Evolutionary conservation across 2,329 filamentous ascomycete genomes (phyloP).

Genomic region (Colletotrichum sidae): DNA sequence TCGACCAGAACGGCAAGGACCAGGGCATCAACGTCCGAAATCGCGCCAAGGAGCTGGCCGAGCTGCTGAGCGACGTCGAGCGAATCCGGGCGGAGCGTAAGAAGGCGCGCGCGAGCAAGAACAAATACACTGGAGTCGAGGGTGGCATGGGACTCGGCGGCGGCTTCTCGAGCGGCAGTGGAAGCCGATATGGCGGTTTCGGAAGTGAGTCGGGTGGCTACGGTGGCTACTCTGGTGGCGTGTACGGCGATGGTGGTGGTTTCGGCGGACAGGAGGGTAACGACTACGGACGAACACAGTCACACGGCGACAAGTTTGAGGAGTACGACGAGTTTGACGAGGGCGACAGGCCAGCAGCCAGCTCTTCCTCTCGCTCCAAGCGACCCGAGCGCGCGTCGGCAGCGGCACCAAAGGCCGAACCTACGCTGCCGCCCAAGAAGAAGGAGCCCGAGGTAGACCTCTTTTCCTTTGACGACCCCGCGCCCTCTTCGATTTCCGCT

Average conservation of each 20-base stretch:
- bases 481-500: slow-evolving; percentile 59
- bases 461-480: slow-evolving; percentile 89
- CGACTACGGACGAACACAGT: slow-evolving; percentile 52
- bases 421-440: slow-evolving; percentile 69
- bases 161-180: slow-evolving; percentile 62
- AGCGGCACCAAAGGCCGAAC: slow-evolving; percentile 74
- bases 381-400: slow-evolving; percentile 57
- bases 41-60: slow-evolving; percentile 92
- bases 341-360: slow-evolving; percentile 60
- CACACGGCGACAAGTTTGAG: slow-evolving; percentile 83
- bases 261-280: slow-evolving; percentile 84
- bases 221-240: slow-evolving; percentile 74
- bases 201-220: slow-evolving; percentile 84
- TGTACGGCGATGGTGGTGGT: slow-evolving; percentile 96
- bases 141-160: slow-evolving; percentile 76
- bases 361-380: slow-evolving; percentile 62
- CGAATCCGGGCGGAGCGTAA: slow-evolving; percentile 85
- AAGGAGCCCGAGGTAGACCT: slow-evolving; percentile 93
- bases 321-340: slow-evolving; percentile 98
- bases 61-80: slow-evolving; percentile 93
- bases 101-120: slow-evolving; percentile 89
- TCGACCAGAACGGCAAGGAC: slow-evolving; percentile 96
- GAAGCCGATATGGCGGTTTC: slow-evolving; percentile 86
- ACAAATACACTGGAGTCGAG: slow-evolving; percentile 96
- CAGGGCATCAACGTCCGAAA: slow-evolving; percentile 98